Base-by-base conservation (phyloP, 208 protist genomes). In the Dictyostelium gargantuum region DNA sequence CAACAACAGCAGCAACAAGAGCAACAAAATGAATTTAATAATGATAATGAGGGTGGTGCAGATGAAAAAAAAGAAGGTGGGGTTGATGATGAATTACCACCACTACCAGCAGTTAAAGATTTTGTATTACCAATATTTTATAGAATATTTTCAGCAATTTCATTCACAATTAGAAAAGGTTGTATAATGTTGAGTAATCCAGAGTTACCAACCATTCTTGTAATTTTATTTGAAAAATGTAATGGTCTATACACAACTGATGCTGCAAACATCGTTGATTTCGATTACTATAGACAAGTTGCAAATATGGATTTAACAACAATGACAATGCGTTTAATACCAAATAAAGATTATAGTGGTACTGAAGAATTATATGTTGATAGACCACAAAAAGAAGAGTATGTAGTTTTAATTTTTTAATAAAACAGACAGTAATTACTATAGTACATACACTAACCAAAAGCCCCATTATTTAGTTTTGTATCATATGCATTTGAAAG, bases 321-420 rank as follows among this genome's bases (percentile, higher is more conserved):
- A 68, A 68, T 26, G 17, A 89, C 58, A 42, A 79, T 89, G 6
- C 32, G 29, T 21, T 68, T 89, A 17, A 68, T 52, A 3, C 44
- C n/a, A 32, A 89, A 89, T 52, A 89, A 89, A 79, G 82, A 89
- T 79, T 89, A 89, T 52, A 89, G 52, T 89, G 82, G 82, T 79
- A 72, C 66, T 50, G 66, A 77, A 40, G 82, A 89, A 68, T 61
- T 89, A 89, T 89, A 79, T 89, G 82, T 89, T 29, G 82, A 89
- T 50, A 54, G 82, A 66, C 82, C 44, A 5, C 68, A 89, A 79
- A 89, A 89, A 79, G 82, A 89, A 89, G 82, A 89, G 81, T 86
- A 66, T 38, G 63, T 42, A 73, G 54, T 35, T 23, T 54, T 38
- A 26, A 11, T 61, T n/a, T n/a, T 70, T 56, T 40, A 10, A 38